Conservation (phyloP, 1,284 basidiomycete genomes). For the Ceratobasidium papillatum region DNA sequence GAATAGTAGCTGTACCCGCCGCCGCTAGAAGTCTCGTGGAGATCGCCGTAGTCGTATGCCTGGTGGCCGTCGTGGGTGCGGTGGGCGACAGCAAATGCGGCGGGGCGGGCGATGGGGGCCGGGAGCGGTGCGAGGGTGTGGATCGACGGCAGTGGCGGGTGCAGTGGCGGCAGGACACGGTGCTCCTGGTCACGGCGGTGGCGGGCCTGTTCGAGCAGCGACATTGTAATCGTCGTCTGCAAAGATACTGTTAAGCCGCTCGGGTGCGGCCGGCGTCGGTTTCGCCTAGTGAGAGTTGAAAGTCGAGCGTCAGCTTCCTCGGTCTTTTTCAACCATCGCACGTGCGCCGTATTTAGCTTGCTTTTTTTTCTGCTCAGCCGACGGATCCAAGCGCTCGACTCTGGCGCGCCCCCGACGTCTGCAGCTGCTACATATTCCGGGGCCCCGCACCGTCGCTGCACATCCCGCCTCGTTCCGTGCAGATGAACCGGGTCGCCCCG, state of each 20-base stretch:
- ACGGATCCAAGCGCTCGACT: neutral
- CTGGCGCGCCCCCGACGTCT: neutral
- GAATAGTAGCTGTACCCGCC: conserved; percentile 38
- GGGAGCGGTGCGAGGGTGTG: conserved; percentile 23
- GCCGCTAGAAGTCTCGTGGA: conserved; percentile 32
- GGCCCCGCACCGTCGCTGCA: conserved; percentile 9
- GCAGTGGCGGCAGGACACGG: neutral
- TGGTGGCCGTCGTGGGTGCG: conserved; percentile 34
- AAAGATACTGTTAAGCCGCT: neutral
- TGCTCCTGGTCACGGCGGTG: conserved; percentile 6
- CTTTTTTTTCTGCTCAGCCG: neutral
- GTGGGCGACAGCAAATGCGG: conserved; percentile 27
- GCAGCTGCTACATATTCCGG: neutral
- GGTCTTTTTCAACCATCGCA: conserved; percentile 3
- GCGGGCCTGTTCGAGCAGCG: conserved; percentile 21
- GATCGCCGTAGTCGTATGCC: conserved; percentile 36
- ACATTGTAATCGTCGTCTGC: conserved; percentile 11
- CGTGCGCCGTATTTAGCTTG: conserved; percentile 7
- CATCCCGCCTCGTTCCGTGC: neutral
- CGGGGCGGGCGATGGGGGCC: conserved; percentile 24
- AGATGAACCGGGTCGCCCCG: neutral
- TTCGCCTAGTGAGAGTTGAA: neutral
- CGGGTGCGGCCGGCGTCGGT: conserved; percentile 27
- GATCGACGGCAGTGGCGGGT: conserved; percentile 15
- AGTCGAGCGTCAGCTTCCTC: neutral